Conservation (phyloP, 1,284 basidiomycete genomes). For the Neotropicomus parvogracilis region DNA sequence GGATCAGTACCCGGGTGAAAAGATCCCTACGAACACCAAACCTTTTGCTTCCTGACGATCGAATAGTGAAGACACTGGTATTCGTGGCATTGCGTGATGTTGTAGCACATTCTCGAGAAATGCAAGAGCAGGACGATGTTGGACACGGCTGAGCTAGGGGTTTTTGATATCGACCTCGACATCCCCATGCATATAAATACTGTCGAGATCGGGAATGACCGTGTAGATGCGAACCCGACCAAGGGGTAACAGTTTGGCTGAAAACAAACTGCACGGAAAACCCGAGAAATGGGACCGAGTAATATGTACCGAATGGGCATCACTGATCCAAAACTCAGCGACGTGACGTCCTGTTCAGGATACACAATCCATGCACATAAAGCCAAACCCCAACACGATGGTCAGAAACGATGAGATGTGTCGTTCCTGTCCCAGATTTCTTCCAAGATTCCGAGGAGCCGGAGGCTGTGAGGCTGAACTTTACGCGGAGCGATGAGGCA, state of each 20-base stretch:
- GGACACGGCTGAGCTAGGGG: constrained; percentile 5
- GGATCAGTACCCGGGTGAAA: neutral
- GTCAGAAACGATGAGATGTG: constrained; percentile 3
- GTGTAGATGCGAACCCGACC: constrained; percentile 4
- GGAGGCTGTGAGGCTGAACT: constrained; percentile 7
- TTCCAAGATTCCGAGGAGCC: constrained; percentile 6
- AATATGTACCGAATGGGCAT: constrained; percentile 16
- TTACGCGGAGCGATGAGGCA: neutral
- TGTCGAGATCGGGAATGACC: constrained; percentile 2
- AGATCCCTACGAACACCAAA: constrained; percentile 16
- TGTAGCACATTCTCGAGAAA: constrained; percentile 40
- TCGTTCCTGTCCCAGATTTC: constrained; percentile 13
- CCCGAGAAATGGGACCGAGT: constrained; percentile 17
- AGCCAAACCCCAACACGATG: constrained; percentile 11
- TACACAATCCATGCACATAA: constrained; percentile 10
- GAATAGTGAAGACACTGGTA: constrained; percentile 38
- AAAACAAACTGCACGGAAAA: constrained; percentile 5
- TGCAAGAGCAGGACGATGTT: constrained; percentile 1
- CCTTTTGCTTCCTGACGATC: constrained; percentile 37
- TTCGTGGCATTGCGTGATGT: constrained; percentile 35
- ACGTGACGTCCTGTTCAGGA: constrained; percentile 10
- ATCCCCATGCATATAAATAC: constrained; percentile 27
- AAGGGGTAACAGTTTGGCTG: constrained; percentile 1
- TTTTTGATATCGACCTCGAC: neutral
- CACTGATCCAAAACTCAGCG: neutral